phyloP scores from a whole-genome alignment of 176 grass and related monocot species.

The Alopecurus myosuroides region DNA sequence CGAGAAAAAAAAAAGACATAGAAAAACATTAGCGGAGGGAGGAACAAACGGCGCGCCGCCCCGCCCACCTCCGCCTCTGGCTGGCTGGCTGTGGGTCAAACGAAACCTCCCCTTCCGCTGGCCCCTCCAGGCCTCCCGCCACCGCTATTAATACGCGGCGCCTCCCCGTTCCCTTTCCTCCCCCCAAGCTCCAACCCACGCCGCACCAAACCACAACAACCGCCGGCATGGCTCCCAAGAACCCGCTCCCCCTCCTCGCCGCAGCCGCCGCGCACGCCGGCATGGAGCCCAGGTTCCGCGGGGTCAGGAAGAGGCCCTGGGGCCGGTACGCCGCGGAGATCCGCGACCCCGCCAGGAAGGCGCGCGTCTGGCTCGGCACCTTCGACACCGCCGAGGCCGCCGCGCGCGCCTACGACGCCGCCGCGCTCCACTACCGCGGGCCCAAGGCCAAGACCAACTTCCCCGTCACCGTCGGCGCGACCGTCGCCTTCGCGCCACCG shows the following conservation, averaged over 20 bases:
- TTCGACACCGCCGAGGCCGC: conserved; percentile 91
- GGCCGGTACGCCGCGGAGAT: conserved; percentile 91
- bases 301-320: conserved; percentile 87
- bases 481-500: not conserved
- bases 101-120: conserved; percentile 44
- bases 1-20: not conserved
- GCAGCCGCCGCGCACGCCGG: not conserved
- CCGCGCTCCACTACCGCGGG: conserved; percentile 82
- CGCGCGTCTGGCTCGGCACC: conserved; percentile 92
- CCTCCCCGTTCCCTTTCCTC: not conserved
- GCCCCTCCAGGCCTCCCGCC: conserved; percentile 46
- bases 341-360: conserved; percentile 70
- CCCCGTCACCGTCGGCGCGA: conserved; percentile 33
- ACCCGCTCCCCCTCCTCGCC: not conserved
- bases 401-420: conserved; percentile 72
- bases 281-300: conserved; percentile 70
- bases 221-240: conserved; percentile 58
- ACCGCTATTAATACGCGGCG: conserved; percentile 30
- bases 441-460: conserved; percentile 88
- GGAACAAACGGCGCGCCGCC: conserved; percentile 30
- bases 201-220: not conserved
- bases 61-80: not conserved
- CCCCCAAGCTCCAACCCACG: not conserved
- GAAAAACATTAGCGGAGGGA: not conserved
- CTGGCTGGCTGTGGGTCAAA: conserved; percentile 37